Conservation (phyloP, 495 filamentous ascomycete species). For the Podospora pseudopauciseta region DNA sequence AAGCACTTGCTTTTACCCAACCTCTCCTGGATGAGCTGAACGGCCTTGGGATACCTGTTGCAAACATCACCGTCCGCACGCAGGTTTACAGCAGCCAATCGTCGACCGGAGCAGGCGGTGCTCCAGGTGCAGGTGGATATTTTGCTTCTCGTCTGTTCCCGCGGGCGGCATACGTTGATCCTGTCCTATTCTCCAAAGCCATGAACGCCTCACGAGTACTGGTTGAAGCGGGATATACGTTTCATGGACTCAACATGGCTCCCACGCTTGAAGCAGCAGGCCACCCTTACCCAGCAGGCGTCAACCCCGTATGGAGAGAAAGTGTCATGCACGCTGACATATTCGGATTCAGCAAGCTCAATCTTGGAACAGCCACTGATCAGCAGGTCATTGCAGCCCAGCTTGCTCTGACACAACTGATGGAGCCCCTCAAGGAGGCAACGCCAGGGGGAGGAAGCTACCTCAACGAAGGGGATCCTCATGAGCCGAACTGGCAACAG, state of each 20-base stretch:
- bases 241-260: conserved; percentile 46
- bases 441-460: conserved; percentile 41
- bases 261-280: conserved; percentile 32
- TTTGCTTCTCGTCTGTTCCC: conserved; percentile 52
- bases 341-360: conserved; percentile 11
- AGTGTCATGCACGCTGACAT: conserved; percentile 6
- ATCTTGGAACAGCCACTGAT: conserved; percentile 4
- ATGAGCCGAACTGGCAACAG: conserved; percentile 57
- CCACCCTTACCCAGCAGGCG: background rate
- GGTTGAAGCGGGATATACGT: conserved; percentile 39
- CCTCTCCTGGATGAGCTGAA: conserved; percentile 26
- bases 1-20: conserved; percentile 28
- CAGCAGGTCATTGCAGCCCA: conserved; percentile 13
- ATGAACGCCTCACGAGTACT: conserved; percentile 41
- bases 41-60: conserved; percentile 29
- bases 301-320: conserved; percentile 6
- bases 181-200: conserved; percentile 36
- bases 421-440: conserved; percentile 33
- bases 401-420: conserved; percentile 19
- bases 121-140: conserved; percentile 24
- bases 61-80: conserved; percentile 21
- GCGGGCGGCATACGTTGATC: conserved; percentile 38
- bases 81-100: conserved; percentile 15
- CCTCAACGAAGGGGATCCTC: conserved; percentile 49
- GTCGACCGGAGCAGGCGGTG: conserved; percentile 16